A percentile compares a stretch with the other conserved stretches of the same genome.
phyloP scores from a whole-genome alignment of 2,329 filamentous ascomycete species.

The Eutypa lata region DNA sequence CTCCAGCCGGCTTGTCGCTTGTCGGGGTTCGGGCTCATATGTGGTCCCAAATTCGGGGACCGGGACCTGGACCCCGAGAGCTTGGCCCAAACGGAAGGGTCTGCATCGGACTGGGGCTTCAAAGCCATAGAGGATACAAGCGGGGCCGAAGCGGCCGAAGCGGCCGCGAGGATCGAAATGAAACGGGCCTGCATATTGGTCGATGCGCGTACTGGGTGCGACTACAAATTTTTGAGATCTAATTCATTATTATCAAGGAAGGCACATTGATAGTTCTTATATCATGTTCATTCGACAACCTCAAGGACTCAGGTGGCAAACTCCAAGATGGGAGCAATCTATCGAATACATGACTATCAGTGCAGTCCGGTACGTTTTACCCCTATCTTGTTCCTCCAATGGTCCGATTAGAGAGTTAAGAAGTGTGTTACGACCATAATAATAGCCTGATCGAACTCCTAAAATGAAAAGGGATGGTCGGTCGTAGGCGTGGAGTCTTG shows the following conservation, averaged over 20 bases:
- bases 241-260: neutral
- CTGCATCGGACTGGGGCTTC: neutral
- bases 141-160: neutral
- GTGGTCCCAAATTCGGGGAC: neutral
- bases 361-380: neutral
- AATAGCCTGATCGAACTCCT: neutral
- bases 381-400: neutral
- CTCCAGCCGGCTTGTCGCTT: constrained; percentile 27
- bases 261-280: neutral
- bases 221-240: neutral
- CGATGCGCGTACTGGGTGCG: neutral
- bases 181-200: neutral
- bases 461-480: neutral
- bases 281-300: neutral
- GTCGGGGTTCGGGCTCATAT: constrained; percentile 8
- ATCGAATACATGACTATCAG: neutral
- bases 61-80: neutral
- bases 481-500: neutral
- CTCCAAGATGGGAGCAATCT: neutral
- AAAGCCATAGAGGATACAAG: neutral
- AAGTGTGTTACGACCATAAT: neutral
- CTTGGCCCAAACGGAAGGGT: neutral
- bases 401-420: neutral
- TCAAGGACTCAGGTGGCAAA: neutral
- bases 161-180: neutral